Evolutionary conservation across 2,329 filamentous ascomycete genomes (phyloP).

Genomic region (Aspergillus niger): DNA sequence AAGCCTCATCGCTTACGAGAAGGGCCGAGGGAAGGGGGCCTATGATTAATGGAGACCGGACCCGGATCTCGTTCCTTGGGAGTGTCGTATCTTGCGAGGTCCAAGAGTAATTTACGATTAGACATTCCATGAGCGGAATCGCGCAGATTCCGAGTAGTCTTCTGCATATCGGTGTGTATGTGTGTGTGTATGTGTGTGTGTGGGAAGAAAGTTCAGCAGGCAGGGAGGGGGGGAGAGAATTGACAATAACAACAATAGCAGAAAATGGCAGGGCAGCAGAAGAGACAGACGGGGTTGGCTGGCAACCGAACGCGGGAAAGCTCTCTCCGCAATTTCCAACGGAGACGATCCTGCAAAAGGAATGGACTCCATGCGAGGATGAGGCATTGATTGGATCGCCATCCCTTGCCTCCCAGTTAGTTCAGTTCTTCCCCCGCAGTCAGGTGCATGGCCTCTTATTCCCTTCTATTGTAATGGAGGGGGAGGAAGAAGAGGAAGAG

Average conservation of each 20-base stretch:
- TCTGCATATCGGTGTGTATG: not conserved
- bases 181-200: too few relatives aligned
- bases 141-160: not conserved
- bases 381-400: slow-evolving; percentile 6
- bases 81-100: not conserved
- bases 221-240: too few relatives aligned
- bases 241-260: too few relatives aligned
- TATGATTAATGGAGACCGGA: not conserved
- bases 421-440: slow-evolving; percentile 11
- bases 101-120: too few relatives aligned
- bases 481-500: not conserved
- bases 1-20: slow-evolving; percentile 3
- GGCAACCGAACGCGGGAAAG: slow-evolving; percentile 17
- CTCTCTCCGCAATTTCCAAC: slow-evolving; percentile 25
- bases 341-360: slow-evolving; percentile 24
- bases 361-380: slow-evolving; percentile 3
- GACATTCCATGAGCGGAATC: not conserved
- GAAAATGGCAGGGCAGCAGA: not conserved
- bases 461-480: not conserved
- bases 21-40: not conserved
- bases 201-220: too few relatives aligned
- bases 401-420: slow-evolving; percentile 4
- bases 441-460: not conserved
- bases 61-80: not conserved
- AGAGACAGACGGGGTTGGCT: slow-evolving; percentile 1